phyloP scores from a whole-genome alignment of 495 filamentous ascomycete species.

The Evansstolkia leycettana region DNA sequence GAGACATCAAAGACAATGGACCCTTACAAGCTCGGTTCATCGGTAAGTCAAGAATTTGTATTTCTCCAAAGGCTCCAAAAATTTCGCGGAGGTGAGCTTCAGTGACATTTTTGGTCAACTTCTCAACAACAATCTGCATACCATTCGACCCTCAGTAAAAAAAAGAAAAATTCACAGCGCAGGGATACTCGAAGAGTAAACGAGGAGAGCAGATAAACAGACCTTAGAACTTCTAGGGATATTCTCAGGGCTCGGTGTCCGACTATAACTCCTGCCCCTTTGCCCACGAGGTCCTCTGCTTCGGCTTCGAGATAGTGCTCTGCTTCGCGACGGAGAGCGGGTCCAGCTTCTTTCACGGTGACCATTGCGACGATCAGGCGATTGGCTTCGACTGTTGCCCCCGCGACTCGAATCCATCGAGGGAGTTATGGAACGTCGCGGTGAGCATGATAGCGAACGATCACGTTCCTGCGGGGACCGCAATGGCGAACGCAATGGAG shows the following conservation, averaged over 20 bases:
- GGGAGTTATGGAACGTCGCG: slow-evolving; percentile 27
- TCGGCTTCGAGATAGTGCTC: slow-evolving; percentile 23
- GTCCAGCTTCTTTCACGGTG: slow-evolving; percentile 26
- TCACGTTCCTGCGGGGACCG: not conserved
- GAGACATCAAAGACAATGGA: no score
- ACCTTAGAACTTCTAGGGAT: slow-evolving; percentile 49
- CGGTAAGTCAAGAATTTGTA: slow-evolving; percentile 77
- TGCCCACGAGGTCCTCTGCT: slow-evolving; percentile 25
- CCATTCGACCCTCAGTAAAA: slow-evolving; percentile 6
- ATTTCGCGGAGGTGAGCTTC: slow-evolving; percentile 83
- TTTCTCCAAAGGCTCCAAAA: slow-evolving; percentile 78
- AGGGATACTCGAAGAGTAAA: not conserved
- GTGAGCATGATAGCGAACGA: not conserved
- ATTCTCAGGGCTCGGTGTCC: slow-evolving; percentile 31
- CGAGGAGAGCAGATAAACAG: no score
- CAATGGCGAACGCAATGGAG: not conserved
- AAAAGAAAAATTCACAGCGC: not conserved
- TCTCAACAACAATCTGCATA: slow-evolving; percentile 82
- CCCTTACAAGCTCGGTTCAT: slow-evolving; percentile 72
- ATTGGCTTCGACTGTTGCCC: slow-evolving; percentile 23
- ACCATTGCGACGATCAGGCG: slow-evolving; percentile 23
- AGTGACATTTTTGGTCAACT: slow-evolving; percentile 90
- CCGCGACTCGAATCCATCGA: slow-evolving; percentile 26
- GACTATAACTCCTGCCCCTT: slow-evolving; percentile 33
- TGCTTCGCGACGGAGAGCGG: slow-evolving; percentile 28